Base-by-base conservation (phyloP, 31 red algal genomes). In the Odonthalia washingtoniensis region DNA sequence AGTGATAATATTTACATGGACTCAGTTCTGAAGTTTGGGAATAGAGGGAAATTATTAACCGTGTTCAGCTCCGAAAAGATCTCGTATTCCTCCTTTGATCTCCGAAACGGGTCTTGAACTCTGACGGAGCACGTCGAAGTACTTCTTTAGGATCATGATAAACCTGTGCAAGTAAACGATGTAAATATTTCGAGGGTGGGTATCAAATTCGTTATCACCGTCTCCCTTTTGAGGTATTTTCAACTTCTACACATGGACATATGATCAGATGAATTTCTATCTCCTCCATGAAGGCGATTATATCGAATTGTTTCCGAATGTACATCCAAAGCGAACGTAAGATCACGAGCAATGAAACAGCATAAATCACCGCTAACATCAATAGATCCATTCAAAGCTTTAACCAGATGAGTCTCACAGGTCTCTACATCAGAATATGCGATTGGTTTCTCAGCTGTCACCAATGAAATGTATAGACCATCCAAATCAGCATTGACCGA, bases 141-240 rank as follows among this genome's bases (percentile, higher is more conserved):
- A 96, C 82, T 96, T 92, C 70, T 92, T 93, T n/a, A 96, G 72
- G 30, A 96, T 90, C 3, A 93, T 74, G 4, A 90, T 90, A 78
- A 96, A 96, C 24, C 94, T 69, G 21, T 96, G 94, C n/a, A 96
- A 65, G 78, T 96, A 96, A 2, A 96, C 94, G 35, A 96, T 92
- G 30, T 86, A 72, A 65, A 96, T 65, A 76, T 96, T 92, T 38
- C 82, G 62, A 21, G 91, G 80, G 35, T 57, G 88, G 52, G 86
- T 75, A 63, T 91, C 80, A 12, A 95, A 65, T 83, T 83, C 87
- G 27, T 78, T 77, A 85, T 96, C 89, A 30, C 86, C 89, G 27
- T 34, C 84, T 30, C 34, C 80, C 26, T 82, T 74, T 34, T 87
- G 65, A 46, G 94, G 94, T 31, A 92, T 73, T 14, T 45, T 44